Conservation (phyloP, 2,329 filamentous ascomycete genomes). For the Lecanicillium sp. region DNA sequence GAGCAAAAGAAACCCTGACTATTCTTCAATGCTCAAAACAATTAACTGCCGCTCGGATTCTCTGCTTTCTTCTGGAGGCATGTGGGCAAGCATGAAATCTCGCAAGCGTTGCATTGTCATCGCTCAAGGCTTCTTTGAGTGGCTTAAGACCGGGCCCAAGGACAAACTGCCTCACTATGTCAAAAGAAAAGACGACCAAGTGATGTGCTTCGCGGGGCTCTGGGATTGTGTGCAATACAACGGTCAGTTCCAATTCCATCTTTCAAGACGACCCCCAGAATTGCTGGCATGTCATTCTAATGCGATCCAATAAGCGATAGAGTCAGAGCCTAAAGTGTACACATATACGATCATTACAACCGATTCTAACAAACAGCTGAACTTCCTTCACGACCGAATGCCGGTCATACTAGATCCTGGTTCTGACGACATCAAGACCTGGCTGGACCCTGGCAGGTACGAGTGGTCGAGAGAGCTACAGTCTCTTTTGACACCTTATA, state of each 20-base stretch:
- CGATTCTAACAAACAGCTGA: slow-evolving; percentile 71
- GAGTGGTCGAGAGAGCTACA: slow-evolving; percentile 78
- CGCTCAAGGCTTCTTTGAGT: slow-evolving; percentile 93
- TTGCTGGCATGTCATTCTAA: not conserved
- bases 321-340: slow-evolving; percentile 62
- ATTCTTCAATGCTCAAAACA: slow-evolving; percentile 70
- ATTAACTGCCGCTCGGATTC: slow-evolving; percentile 96
- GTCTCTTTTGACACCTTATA: slow-evolving; percentile 67
- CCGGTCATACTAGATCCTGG: slow-evolving; percentile 80
- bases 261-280: no score
- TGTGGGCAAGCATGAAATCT: slow-evolving; percentile 91
- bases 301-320: slow-evolving; percentile 20
- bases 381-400: slow-evolving; percentile 91
- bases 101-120: slow-evolving; percentile 81
- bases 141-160: slow-evolving; percentile 71
- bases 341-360: slow-evolving; percentile 96
- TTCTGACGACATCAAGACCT: slow-evolving; percentile 60
- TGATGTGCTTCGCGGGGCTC: slow-evolving; percentile 85
- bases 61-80: slow-evolving; percentile 63
- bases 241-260: slow-evolving; percentile 36
- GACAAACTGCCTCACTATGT: slow-evolving; percentile 82
- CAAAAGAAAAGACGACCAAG: slow-evolving; percentile 69
- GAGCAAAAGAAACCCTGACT: slow-evolving; percentile 79
- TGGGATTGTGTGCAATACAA: slow-evolving; percentile 86
- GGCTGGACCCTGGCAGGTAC: slow-evolving; percentile 66